Conservation (phyloP, 2,329 filamentous ascomycete species). For the Fusarium sp. region DNA sequence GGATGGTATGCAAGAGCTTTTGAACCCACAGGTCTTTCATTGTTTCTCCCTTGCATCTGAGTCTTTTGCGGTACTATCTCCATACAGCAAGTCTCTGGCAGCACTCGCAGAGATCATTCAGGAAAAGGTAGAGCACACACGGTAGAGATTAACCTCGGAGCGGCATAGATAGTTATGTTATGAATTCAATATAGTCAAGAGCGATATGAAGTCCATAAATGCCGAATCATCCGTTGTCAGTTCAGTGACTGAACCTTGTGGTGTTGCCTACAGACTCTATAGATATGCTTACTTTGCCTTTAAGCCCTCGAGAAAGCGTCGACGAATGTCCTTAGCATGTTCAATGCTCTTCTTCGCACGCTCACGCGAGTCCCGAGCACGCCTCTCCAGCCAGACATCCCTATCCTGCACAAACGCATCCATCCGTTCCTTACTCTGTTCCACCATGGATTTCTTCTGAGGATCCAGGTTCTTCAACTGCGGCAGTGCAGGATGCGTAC, state of each 20-base stretch:
- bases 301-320: slow-evolving; percentile 3
- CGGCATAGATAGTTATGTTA: not conserved
- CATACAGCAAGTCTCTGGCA: not conserved
- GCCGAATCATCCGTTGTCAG: not conserved
- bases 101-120: not conserved
- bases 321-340: slow-evolving; percentile 12
- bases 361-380: slow-evolving; percentile 34
- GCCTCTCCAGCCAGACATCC: slow-evolving; percentile 40
- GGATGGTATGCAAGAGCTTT: not conserved
- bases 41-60: slow-evolving; percentile 1
- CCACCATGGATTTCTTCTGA: slow-evolving; percentile 13
- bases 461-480: slow-evolving; percentile 5
- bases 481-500: slow-evolving; percentile 14
- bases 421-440: slow-evolving; percentile 34
- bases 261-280: not conserved
- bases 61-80: not conserved
- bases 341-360: slow-evolving; percentile 24
- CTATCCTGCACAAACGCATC: slow-evolving; percentile 40
- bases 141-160: not conserved
- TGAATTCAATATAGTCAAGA: not conserved
- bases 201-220: not conserved
- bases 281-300: not conserved
- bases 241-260: not conserved
- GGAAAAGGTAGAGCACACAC: not conserved
- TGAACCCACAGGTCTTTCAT: not conserved